These are phyloP conservation scores for Cyclostephanos invisitatus DNA, from an alignment of 108 stramenopile species.

Conservation along the genomic window DNA sequence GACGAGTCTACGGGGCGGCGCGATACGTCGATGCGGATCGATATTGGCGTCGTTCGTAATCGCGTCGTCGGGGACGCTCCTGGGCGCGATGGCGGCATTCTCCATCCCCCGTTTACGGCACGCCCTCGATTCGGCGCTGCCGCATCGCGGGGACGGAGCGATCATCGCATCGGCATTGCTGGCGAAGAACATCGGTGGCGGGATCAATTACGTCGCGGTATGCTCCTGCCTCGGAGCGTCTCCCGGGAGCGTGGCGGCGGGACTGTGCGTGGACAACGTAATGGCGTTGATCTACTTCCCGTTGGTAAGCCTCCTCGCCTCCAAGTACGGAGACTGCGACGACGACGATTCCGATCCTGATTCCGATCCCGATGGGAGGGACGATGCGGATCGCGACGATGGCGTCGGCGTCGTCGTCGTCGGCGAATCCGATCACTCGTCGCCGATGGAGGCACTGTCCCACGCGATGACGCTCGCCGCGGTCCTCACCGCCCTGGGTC, in stretches of 20 bases:
- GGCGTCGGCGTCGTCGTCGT: background rate
- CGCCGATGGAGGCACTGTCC: constrained; percentile 42
- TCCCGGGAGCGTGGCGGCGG: constrained; percentile 72
- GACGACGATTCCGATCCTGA: constrained; percentile 16
- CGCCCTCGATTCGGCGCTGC: constrained; percentile 34
- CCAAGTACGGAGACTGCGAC: constrained; percentile 55
- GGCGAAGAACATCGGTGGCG: constrained; percentile 87
- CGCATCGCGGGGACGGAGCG: constrained; percentile 53
- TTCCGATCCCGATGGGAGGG: background rate
- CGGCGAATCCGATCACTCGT: constrained; percentile 7
- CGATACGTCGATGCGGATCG: constrained; percentile 46
- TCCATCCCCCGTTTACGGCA: constrained; percentile 11
- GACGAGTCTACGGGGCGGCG: constrained; percentile 55
- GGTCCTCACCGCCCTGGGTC: constrained; percentile 34
- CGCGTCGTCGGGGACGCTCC: constrained; percentile 63
- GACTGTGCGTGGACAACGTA: constrained; percentile 74
- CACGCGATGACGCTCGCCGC: constrained; percentile 55
- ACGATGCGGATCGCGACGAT: constrained; percentile 1
- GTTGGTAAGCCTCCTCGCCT: constrained; percentile 55
- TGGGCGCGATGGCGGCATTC: constrained; percentile 62
- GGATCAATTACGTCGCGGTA: constrained; percentile 85
- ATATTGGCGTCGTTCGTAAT: constrained; percentile 61
- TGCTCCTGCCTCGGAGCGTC: constrained; percentile 54
- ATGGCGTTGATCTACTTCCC: constrained; percentile 84
- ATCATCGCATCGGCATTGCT: constrained; percentile 71